These are phyloP conservation scores for Ustilago tritici DNA, from an alignment of 1,284 basidiomycete species.

Conservation along the genomic window DNA sequence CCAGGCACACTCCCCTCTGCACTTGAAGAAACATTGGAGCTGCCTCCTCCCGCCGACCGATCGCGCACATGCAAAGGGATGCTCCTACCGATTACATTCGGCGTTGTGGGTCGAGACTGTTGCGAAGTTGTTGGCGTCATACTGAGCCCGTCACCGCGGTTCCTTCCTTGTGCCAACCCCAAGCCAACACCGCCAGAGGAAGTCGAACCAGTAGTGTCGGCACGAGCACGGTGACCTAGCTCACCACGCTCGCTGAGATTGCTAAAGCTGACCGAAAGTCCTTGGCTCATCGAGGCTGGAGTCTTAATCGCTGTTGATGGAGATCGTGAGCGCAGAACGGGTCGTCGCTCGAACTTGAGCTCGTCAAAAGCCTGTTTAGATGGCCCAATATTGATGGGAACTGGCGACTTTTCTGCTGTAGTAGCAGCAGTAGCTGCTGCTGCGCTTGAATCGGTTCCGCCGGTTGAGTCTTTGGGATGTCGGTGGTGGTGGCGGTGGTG, in stretches of 20 bases:
- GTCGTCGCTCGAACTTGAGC: constrained; percentile 59
- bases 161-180: background rate
- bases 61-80: constrained; percentile 33
- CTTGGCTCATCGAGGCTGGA: constrained; percentile 4
- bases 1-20: constrained; percentile 39
- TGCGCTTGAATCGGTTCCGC: background rate
- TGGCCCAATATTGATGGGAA: constrained; percentile 8
- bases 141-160: constrained; percentile 25
- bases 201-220: constrained; percentile 31
- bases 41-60: constrained; percentile 11
- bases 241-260: constrained; percentile 35
- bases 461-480: constrained; percentile 17
- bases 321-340: constrained; percentile 56
- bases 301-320: constrained; percentile 36
- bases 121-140: constrained; percentile 40
- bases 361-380: constrained; percentile 24
- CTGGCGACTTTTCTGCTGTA: constrained; percentile 10
- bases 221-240: constrained; percentile 26
- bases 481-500: constrained; percentile 28
- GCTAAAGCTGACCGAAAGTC: constrained; percentile 47
- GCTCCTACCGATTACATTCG: constrained; percentile 14
- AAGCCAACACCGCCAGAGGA: constrained; percentile 7
- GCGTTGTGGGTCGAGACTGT: constrained; percentile 36
- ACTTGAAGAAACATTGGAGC: constrained; percentile 27
- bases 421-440: background rate